Base-by-base conservation (phyloP, 768 basidiomycete species). In the Amanita phalloides region DNA sequence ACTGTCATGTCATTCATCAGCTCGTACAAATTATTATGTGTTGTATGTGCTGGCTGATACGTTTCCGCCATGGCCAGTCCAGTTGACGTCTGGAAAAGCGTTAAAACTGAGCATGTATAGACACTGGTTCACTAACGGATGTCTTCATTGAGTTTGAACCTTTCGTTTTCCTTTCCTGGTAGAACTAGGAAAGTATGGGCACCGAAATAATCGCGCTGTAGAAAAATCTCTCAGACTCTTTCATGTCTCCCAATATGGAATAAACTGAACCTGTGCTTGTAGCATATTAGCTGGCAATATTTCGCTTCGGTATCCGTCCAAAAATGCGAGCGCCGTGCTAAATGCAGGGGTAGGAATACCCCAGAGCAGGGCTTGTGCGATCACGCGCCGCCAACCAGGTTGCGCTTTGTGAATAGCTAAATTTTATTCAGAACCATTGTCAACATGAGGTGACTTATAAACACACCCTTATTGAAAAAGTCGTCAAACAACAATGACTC, bases 331-430 rank as follows among this genome's bases (percentile, higher is more conserved):
- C 44, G 95, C 95, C 38, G 95, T 97, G 75, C 89, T 90, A 75
- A 93, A 92, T n/a, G 93, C 93, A 30, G 96, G 94, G 32, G 91
- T 87, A 55, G 96, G 90, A 65, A 96, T 93, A 64, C 96, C 96
- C 90, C 92, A 98, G 53, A 98, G 87, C 55, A 89, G 84, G 54
- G 90, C 89, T 68, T 98, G 96, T 48, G 96, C 96, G 60, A 91
- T 79, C 51, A 98, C 85, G 57, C 96, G 91, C 68, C 96, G 82
- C 96, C 96, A 99, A 54, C 96, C 96, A 55, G 92, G 87, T 69
- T 98, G 95, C 43, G 95, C 95, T 61, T 78, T 88, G 73, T 92
- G 87, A 56, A 94, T 79, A 61, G 93, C 92, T 86, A 56, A 3
- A 48, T 17, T 33, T 20, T 21, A 25, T 51, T 50, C 39, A 58